Base-by-base conservation (phyloP, 129 eudicot species). In the Lonicera japonica region DNA sequence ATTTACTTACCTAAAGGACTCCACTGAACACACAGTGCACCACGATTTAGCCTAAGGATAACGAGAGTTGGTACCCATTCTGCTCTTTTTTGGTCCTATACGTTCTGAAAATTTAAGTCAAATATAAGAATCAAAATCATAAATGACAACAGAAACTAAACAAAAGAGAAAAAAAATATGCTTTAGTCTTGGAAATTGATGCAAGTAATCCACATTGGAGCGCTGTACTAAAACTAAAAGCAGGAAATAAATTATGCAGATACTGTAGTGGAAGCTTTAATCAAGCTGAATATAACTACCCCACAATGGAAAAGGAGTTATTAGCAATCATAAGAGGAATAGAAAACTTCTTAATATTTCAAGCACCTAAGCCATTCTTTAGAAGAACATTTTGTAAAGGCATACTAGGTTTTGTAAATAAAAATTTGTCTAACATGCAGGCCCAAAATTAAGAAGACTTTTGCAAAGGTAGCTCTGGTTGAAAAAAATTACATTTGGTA, bases 21-120 rank as follows among this genome's bases (percentile, higher is more conserved):
- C 98, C 98, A 92, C 65, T 92, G 96, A 54, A 92, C 98, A 76
- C 98, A 92, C 58, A 92, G 96, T 34, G 98, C 82, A n/a, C n/a
- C n/a, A n/a, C n/a, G n/a, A n/a, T n/a, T n/a, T n/a, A n/a, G n/a
- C n/a, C n/a, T n/a, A n/a, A n/a, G n/a, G n/a, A n/a, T n/a, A n/a
- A n/a, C n/a, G n/a, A n/a, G n/a, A n/a, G n/a, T n/a, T n/a, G n/a
- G n/a, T n/a, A n/a, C n/a, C n/a, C n/a, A n/a, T n/a, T n/a, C n/a
- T n/a, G n/a, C n/a, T n/a, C n/a, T n/a, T 80, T 92, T 96, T 58
- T 82, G 86, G 74, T 86, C 85, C 98, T 96, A 92, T 58, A 92
- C 98, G 75, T 92, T 62, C 98, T 92, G 81, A 54, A 69, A 56
- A 12, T 34, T 54, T 38, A 16, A 25, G 60, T 11, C 36, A 1